Base-by-base conservation (phyloP, 106 monocot species). In the Dendrobium nobile region DNA sequence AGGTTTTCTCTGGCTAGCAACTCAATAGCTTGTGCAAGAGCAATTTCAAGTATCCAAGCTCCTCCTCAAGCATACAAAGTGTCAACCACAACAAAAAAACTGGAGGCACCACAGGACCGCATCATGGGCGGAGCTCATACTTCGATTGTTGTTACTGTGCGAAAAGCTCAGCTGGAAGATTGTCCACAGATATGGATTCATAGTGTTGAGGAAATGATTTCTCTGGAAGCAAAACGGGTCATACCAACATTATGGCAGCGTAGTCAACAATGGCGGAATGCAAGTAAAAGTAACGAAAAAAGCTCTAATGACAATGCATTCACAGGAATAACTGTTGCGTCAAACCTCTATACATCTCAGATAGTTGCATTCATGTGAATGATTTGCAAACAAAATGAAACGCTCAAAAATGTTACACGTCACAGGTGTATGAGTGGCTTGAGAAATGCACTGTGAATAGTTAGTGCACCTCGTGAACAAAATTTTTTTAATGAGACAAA, bases 21-120 rank as follows among this genome's bases (percentile, higher is more conserved):
- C 81, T 95, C 92, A 41, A 99, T 87, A 5, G 95, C 95, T 84
- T 99, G 98, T 31, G 88, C 82, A 0, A 99, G 78, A 7, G 98
- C 92, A 3, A 95, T 79, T 89, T 92, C 79, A 99, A 78, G 78
- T 75, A 91, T 11, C 81, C 92, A 47, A 99, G 79, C 80, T 99
- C 98, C 82, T 95, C 95, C 86, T 99, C 95, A 44, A 99, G 88
- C 77, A 99, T 85, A 81, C 98, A n/a, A 99, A 0, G 98, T 99
- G 67, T 95, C 98, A 15, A 99, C 84, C 8, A 99, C 98, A 95
- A 99, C 4, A 99, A 77, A 77, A 92, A 95, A 20, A 99, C 95
- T 1, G 95, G 90, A 42, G 91, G 97, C 74, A 85, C 77, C 13
- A 75, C 42, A 44, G 87, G 77, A 22, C 84, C 85, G 75, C 79